These are phyloP conservation scores for Hypoxylon subgilvum DNA, from an alignment of 495 filamentous ascomycete genomes.

Conservation along the genomic window DNA sequence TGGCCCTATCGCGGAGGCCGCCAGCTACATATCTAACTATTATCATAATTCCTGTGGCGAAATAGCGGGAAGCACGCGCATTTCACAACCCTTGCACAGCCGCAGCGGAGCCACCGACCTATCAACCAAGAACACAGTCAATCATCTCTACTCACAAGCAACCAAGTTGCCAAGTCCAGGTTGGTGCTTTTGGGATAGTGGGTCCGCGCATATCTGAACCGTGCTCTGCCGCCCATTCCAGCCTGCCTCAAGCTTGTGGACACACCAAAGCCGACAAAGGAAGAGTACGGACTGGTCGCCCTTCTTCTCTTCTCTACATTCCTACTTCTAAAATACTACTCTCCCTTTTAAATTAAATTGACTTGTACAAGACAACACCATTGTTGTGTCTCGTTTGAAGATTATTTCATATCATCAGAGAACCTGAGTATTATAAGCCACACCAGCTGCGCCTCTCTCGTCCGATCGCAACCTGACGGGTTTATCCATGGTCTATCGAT, in stretches of 20 bases:
- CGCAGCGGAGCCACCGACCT: constrained; percentile 20
- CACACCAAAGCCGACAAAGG: constrained; percentile 4
- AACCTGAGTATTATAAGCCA: constrained; percentile 17
- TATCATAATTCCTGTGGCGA: constrained; percentile 24
- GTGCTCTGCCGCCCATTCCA: constrained; percentile 21
- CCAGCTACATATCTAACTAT: constrained; percentile 13
- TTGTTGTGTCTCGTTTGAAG: too few relatives aligned
- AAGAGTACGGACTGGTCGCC: background rate
- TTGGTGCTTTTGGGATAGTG: constrained; percentile 30
- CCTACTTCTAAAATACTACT: background rate
- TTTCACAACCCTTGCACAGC: constrained; percentile 31
- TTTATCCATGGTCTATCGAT: constrained; percentile 19
- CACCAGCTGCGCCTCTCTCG: constrained; percentile 23
- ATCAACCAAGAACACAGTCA: constrained; percentile 16
- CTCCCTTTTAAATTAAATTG: too few relatives aligned
- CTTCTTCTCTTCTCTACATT: background rate
- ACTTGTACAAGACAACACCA: too few relatives aligned
- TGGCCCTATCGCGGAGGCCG: constrained; percentile 22
- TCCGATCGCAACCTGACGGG: constrained; percentile 16
- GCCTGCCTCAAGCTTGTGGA: constrained; percentile 17
- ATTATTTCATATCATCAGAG: too few relatives aligned
- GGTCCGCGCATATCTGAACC: constrained; percentile 8
- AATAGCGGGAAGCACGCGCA: constrained; percentile 9
- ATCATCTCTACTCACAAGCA: too few relatives aligned
- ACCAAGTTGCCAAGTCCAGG: too few relatives aligned